Percentiles rank a stretch among this genome's conserved stretches.
phyloP scores from a whole-genome alignment of 305 asterid species.

The Nicotiana rustica region DNA sequence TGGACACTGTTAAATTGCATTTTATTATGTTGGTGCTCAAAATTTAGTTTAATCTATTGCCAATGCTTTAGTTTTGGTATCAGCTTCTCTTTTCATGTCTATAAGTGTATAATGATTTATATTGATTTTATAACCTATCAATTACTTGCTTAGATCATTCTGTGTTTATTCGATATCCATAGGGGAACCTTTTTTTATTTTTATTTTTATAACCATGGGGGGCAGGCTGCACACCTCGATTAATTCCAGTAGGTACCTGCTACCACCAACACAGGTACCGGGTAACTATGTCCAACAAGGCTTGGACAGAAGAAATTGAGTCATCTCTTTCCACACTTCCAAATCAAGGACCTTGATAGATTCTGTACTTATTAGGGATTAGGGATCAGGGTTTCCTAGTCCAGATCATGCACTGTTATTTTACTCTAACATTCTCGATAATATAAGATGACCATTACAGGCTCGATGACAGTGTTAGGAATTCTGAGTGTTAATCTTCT shows the following conservation, averaged over 20 bases:
- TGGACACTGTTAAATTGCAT: conserved; percentile 18
- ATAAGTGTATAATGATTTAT: not conserved
- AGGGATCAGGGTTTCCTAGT: not conserved
- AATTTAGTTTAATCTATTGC: not conserved
- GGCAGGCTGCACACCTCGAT: no score
- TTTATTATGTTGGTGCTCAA: conserved; percentile 11
- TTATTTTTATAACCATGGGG: no score
- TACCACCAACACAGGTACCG: no score
- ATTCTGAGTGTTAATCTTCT: not conserved
- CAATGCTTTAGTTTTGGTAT: not conserved
- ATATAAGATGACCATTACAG: conserved; percentile 18
- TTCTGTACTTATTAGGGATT: not conserved
- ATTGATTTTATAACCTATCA: conserved; percentile 9
- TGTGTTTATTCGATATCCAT: not conserved
- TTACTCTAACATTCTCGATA: conserved; percentile 8
- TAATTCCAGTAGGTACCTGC: no score
- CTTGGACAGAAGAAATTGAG: not conserved
- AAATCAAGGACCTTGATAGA: not conserved
- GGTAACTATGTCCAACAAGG: no score
- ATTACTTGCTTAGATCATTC: conserved; percentile 11
- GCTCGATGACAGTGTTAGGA: not conserved
- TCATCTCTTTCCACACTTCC: not conserved
- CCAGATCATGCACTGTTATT: conserved; percentile 11
- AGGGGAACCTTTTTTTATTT: not conserved
- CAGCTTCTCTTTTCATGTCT: conserved; percentile 17